Evolutionary conservation across 139 green algal genomes (phyloP).

Genomic region (Ettlia oleoabundans): DNA sequence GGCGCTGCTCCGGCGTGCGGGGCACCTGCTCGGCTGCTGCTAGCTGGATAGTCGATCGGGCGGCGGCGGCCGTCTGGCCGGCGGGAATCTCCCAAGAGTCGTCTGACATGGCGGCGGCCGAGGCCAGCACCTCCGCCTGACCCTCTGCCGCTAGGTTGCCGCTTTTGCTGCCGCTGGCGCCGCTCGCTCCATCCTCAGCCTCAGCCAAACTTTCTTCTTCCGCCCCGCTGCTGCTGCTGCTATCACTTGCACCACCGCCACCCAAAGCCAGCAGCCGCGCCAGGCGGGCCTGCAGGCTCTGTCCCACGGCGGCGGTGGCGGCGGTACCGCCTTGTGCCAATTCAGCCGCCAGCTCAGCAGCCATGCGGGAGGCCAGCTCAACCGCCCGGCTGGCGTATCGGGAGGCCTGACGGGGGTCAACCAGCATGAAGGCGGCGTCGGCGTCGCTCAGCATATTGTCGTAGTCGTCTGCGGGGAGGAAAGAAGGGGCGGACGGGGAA

Average conservation of each 20-base stretch:
- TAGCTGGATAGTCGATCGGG: slow-evolving; percentile 6
- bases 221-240: too few species aligned
- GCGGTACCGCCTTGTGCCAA: background rate
- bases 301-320: background rate
- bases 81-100: background rate
- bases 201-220: too few species aligned
- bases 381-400: background rate
- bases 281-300: background rate
- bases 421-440: slow-evolving; percentile 24
- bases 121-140: background rate
- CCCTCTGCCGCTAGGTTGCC: too few species aligned
- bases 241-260: too few species aligned
- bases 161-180: too few species aligned
- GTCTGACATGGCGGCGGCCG: background rate
- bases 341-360: slow-evolving; percentile 4
- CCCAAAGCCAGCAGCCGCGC: background rate
- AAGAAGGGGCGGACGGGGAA: background rate
- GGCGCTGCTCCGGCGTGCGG: slow-evolving; percentile 3
- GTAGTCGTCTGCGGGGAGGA: slow-evolving; percentile 19
- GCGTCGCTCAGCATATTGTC: slow-evolving; percentile 22
- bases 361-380: background rate
- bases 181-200: background rate
- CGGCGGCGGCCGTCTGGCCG: background rate
- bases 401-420: background rate
- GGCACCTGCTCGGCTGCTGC: background rate